Evolutionary conservation across 192 early-diverging fungal species (phyloP), one percentile per base, ranked within the genome.

Genomic region (Gonapodya prolifera): DNA sequence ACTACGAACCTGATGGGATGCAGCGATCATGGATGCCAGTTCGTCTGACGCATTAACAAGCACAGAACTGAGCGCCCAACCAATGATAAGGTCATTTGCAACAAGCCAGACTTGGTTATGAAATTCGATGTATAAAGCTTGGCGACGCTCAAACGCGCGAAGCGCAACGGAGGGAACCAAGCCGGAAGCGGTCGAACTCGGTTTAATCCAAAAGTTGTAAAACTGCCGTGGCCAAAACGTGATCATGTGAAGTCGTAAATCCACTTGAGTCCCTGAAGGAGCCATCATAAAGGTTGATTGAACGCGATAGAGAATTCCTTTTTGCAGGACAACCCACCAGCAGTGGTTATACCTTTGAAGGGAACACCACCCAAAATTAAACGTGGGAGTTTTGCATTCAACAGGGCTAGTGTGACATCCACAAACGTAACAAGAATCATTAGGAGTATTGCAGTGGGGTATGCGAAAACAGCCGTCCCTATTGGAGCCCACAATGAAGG

Each of bases 61-160:
- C 35, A 91, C 87, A 0, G 88, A 87, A 2, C 94, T 93, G 0
- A 97, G 78, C 0, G 92, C 86, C 0, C 94, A 83, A 0, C 96
- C 96, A 75, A 99, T 86, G 70, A 95, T 91, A 2, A 96, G 87
- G 80, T 98, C 96, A 78, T 97, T 93, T 2, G 90, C 91, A n/a
- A 95, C 91, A 30, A 97, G 89, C 95, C 96, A 99, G 80, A 95
- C 89, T 70, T 92, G 94, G 82, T 98, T 99, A 84, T 95, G 95
- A 79, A 99, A 96, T 23, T 61, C 45, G 45, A 61, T 61, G 45
- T 61, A 61, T 61, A 61, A 23, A 61, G 45, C 45, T 23, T 61
- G 45, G 8, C 45, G 45, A 16, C 45, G 45, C 45, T 61, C 45
- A 61, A 61, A 61, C 8, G 23, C 45, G 23, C 45, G 45, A 16